Percentiles rank a stretch among this genome's conserved stretches.
phyloP scores from a whole-genome alignment of 139 green algal genomes.

The Parachlorella kessleri region DNA sequence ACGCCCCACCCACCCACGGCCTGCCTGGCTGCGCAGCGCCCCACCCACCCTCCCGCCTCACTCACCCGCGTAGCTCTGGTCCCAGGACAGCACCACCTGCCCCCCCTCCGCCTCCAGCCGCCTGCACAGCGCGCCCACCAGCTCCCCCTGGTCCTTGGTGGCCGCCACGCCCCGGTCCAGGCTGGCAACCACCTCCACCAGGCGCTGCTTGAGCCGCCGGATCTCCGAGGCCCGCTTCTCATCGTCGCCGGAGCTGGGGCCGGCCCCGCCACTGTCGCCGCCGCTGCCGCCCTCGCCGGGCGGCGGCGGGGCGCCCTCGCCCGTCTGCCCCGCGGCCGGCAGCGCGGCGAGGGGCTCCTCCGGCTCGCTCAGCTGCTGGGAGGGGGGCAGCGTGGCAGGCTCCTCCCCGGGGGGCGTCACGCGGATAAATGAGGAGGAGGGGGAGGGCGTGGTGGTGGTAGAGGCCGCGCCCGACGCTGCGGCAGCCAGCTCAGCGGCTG shows the following conservation, averaged over 20 bases:
- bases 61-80: constrained; percentile 2
- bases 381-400: no score
- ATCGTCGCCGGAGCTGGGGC: neutral
- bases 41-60: no score
- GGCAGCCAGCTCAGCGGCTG: neutral
- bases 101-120: constrained; percentile 33
- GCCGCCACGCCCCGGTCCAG: constrained; percentile 59
- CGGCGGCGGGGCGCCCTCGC: neutral
- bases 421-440: no score
- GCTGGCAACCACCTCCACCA: constrained; percentile 49
- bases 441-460: no score
- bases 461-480: constrained; percentile 1
- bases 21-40: no score
- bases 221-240: no score
- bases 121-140: constrained; percentile 28
- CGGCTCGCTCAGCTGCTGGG: no score
- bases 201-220: constrained; percentile 34
- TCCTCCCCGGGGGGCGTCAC: no score
- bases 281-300: neutral
- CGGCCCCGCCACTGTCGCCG: constrained; percentile 2
- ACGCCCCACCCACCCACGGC: no score
- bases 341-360: no score
- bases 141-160: constrained; percentile 36
- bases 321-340: no score
- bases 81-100: constrained; percentile 25